These are phyloP conservation scores for Boletus rubescentipes DNA, from an alignment of 768 basidiomycete species.

Conservation along the genomic window DNA sequence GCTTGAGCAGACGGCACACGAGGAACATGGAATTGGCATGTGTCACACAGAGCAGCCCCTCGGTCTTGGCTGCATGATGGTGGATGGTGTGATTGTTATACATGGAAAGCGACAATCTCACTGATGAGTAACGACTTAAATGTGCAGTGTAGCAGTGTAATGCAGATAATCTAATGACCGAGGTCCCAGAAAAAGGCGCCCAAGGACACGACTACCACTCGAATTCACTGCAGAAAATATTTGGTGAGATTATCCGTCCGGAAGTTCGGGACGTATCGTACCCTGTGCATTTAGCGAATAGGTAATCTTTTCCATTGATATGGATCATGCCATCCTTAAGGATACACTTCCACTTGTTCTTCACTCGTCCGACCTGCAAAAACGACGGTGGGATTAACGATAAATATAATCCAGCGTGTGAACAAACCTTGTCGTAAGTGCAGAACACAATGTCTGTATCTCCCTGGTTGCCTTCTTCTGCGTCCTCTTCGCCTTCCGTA, in stretches of 20 bases:
- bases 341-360: slow-evolving; percentile 99
- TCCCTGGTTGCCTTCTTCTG: slow-evolving; percentile 69
- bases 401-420: neutral
- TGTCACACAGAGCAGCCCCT: neutral
- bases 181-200: slow-evolving; percentile 1
- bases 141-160: slow-evolving; percentile 24
- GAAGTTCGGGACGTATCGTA: slow-evolving; percentile 38
- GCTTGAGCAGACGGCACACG: no score
- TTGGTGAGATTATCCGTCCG: neutral
- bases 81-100: slow-evolving; percentile 22
- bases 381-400: neutral
- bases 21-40: neutral
- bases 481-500: slow-evolving; percentile 80
- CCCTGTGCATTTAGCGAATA: slow-evolving; percentile 97
- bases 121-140: slow-evolving; percentile 21
- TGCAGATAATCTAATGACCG: slow-evolving; percentile 23
- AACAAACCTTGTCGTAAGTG: slow-evolving; percentile 91
- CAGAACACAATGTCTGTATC: slow-evolving; percentile 96
- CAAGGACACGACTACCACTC: slow-evolving; percentile 38
- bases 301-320: slow-evolving; percentile 94
- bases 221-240: slow-evolving; percentile 36
- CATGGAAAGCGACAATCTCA: slow-evolving; percentile 19
- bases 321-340: slow-evolving; percentile 98
- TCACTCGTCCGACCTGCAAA: slow-evolving; percentile 90
- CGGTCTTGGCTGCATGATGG: slow-evolving; percentile 2